Conservation (phyloP, 768 basidiomycete genomes). For the Multifurca ochricompacta region DNA sequence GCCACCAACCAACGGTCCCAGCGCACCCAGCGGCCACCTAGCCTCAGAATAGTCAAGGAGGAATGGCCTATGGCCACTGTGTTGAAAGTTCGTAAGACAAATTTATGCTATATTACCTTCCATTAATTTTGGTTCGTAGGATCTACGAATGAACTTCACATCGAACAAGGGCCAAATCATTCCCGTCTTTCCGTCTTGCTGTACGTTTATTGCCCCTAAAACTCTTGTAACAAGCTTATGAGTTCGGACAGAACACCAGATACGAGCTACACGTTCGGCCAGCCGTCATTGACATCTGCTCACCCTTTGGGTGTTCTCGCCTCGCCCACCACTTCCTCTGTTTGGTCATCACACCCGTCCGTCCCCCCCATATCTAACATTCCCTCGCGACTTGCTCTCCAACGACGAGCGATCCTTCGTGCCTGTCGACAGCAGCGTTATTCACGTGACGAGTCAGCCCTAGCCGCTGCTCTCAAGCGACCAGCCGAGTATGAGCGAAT, state of each 20-base stretch:
- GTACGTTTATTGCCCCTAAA: not conserved
- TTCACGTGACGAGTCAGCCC: conserved; percentile 13
- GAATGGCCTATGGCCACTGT: not conserved
- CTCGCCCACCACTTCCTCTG: not conserved
- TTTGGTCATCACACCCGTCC: not conserved
- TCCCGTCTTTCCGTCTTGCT: conserved; percentile 1
- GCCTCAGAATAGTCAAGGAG: conserved; percentile 6
- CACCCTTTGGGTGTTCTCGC: not conserved
- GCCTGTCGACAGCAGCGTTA: conserved; percentile 11
- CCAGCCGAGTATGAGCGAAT: conserved; percentile 4
- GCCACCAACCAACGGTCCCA: not conserved
- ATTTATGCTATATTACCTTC: not conserved
- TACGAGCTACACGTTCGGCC: not conserved
- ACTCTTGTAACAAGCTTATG: not conserved
- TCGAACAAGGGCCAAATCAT: not conserved
- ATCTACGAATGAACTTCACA: conserved; percentile 6
- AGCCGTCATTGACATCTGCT: not conserved
- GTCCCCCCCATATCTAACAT: not conserved
- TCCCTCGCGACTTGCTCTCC: not conserved
- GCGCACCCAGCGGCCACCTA: conserved; percentile 2
- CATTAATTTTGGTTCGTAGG: not conserved
- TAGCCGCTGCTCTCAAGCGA: not conserved
- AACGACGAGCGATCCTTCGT: not conserved
- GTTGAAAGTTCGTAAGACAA: conserved; percentile 3
- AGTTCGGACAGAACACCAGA: conserved; percentile 1